These are phyloP conservation scores for Dimocarpus longan DNA, from an alignment of 345 rosid species.

Conservation along the genomic window DNA sequence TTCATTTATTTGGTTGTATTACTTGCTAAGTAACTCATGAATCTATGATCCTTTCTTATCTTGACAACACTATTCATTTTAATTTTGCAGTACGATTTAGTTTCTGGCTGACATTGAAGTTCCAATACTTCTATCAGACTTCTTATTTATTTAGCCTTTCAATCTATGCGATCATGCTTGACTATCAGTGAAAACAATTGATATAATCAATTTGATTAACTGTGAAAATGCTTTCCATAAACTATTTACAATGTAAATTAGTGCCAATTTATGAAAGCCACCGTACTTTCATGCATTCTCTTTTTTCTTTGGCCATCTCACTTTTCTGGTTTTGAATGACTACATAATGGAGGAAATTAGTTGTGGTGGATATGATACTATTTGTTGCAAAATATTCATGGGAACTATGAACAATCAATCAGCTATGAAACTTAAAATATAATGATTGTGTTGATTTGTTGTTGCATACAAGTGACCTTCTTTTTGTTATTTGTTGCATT, in stretches of 20 bases:
- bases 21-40: slow-evolving; percentile 4
- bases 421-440: slow-evolving; percentile 10
- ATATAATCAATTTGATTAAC: neutral
- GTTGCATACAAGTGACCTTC: neutral
- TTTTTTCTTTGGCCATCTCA: neutral
- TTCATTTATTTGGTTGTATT: neutral
- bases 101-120: slow-evolving; percentile 1
- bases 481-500: slow-evolving; percentile 8
- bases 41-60: neutral
- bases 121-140: neutral
- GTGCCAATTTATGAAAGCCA: slow-evolving; percentile 5
- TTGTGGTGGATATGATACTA: neutral
- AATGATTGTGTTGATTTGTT: neutral
- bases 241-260: neutral
- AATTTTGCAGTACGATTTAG: neutral
- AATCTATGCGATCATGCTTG: neutral
- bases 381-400: neutral
- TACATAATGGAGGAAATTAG: neutral
- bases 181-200: neutral
- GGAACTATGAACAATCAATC: neutral
- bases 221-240: neutral
- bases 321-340: neutral
- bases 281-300: neutral
- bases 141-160: neutral
- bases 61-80: neutral